Conservation (phyloP, 1,284 basidiomycete genomes). For the Mycena sp. region DNA sequence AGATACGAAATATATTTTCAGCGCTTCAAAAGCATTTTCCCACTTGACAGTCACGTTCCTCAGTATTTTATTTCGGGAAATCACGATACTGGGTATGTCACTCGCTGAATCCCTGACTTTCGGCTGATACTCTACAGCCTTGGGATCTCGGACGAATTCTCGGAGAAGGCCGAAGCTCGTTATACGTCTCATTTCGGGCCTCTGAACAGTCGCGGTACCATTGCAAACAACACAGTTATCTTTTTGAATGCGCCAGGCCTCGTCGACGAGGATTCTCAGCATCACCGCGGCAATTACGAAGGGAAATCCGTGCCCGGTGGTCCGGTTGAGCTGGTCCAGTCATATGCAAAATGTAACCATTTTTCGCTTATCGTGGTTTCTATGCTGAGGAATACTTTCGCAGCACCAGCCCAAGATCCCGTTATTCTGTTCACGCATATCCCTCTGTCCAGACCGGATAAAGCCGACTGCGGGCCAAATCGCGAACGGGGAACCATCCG, state of each 20-base stretch:
- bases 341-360: slow-evolving; percentile 60
- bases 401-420: slow-evolving; percentile 50
- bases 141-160: slow-evolving; percentile 67
- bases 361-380: not conserved
- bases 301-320: slow-evolving; percentile 71
- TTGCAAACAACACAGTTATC: slow-evolving; percentile 80
- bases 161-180: slow-evolving; percentile 67
- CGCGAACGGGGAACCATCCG: slow-evolving; percentile 80
- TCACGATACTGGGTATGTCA: slow-evolving; percentile 82
- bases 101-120: slow-evolving; percentile 29
- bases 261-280: slow-evolving; percentile 83
- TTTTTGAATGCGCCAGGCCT: slow-evolving; percentile 82
- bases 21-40: slow-evolving; percentile 80
- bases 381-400: not conserved
- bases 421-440: slow-evolving; percentile 85
- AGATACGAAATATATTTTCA: slow-evolving; percentile 77
- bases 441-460: slow-evolving; percentile 80
- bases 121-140: slow-evolving; percentile 56
- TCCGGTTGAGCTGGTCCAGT: slow-evolving; percentile 76
- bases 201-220: slow-evolving; percentile 60
- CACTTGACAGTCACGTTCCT: slow-evolving; percentile 51
- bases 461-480: slow-evolving; percentile 77
- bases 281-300: slow-evolving; percentile 59
- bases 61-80: slow-evolving; percentile 88
- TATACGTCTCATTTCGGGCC: slow-evolving; percentile 78